Percentiles rank a stretch among this genome's conserved stretches.
Conservation (phyloP, 805 yeast species). For the Ascoidea asiatica region DNA sequence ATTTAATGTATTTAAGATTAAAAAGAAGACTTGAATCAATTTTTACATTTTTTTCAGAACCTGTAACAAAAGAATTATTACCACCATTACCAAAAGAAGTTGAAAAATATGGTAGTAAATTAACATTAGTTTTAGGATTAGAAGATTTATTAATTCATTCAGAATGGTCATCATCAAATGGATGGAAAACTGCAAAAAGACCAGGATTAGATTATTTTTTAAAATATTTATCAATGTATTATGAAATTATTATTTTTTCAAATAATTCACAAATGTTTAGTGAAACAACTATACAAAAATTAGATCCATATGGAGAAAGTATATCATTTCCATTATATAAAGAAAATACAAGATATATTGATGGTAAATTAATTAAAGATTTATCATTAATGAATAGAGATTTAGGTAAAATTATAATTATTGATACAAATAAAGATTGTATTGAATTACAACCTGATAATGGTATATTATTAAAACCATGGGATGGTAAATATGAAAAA, state of each 20-base stretch:
- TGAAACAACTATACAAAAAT: conserved; percentile 71
- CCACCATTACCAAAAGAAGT: conserved; percentile 83
- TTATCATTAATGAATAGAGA: conserved; percentile 85
- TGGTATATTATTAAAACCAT: conserved; percentile 70
- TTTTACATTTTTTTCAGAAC: conserved; percentile 79
- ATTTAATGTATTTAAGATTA: conserved; percentile 54
- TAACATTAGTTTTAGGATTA: conserved; percentile 76
- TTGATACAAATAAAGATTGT: conserved; percentile 67
- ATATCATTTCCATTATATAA: conserved; percentile 78
- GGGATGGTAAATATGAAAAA: conserved; percentile 80
- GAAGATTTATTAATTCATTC: conserved; percentile 88
- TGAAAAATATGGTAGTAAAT: conserved; percentile 87
- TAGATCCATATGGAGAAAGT: conserved; percentile 88
- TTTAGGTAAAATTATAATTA: conserved; percentile 59
- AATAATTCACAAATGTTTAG: conserved; percentile 76
- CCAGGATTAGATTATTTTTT: conserved; percentile 96
- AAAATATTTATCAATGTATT: conserved; percentile 88
- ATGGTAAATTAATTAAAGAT: conserved; percentile 85
- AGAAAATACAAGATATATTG: conserved; percentile 82
- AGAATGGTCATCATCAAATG: conserved; percentile 81
- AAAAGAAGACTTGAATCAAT: conserved; percentile 59
- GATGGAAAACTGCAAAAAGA: conserved; percentile 98
- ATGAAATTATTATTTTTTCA: conserved; percentile 87
- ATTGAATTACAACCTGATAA: conserved; percentile 84
- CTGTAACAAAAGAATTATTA: conserved; percentile 82